Evolutionary conservation across 352 stramenopile genomes (phyloP), one percentile per base, ranked within the genome.

Genomic region (Globisporangium canariense): DNA sequence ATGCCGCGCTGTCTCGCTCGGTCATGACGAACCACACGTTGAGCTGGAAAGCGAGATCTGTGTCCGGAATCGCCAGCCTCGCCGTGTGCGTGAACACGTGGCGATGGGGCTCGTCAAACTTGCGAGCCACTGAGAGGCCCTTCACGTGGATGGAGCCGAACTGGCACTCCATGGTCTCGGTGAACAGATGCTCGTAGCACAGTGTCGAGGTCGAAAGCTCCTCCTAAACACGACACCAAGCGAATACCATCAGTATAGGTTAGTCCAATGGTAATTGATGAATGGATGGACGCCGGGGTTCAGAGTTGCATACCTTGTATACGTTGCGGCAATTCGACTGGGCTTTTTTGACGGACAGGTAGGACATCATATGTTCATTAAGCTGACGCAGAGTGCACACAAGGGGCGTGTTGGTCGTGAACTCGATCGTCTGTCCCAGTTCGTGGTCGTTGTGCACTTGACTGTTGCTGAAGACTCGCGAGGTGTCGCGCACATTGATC

Each of bases 391-490:
- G 0, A 3, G 13, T 36, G 30, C 40, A 55, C 1, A 9, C 4
- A 2, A 57, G 6, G 16, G 38, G 38, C 25, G 25, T 53, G 40
- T 61, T 61, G 13, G 55, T 61, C 9, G 2, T 38, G 14, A 61
- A 53, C 55, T 61, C 55, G 14, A 50, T 34, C 22, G 30, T 49
- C 30, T 61, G 38, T 1, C 55, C 55, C 1, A 52, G 40, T 9
- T 36, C 6, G 38, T 36, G 2, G 18, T 61, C 52, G n/a, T 61
- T 5, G n/a, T 66, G 58, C 51, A 60, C 60, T 18, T 43, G 28
- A 13, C 60, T 66, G 51, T n/a, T 54, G 50, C 36, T 55, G 60
- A 66, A 60, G 9, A 53, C 60, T 32, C 60, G 52, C 0, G 7
- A 49, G 2, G 60, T 45, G 51, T 47, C 53, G 0, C 28, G 11